Percentiles rank a stretch among this genome's conserved stretches.
Evolutionary conservation across 2,329 filamentous ascomycete species (phyloP).

Genomic region (Pezicula rhizophila): DNA sequence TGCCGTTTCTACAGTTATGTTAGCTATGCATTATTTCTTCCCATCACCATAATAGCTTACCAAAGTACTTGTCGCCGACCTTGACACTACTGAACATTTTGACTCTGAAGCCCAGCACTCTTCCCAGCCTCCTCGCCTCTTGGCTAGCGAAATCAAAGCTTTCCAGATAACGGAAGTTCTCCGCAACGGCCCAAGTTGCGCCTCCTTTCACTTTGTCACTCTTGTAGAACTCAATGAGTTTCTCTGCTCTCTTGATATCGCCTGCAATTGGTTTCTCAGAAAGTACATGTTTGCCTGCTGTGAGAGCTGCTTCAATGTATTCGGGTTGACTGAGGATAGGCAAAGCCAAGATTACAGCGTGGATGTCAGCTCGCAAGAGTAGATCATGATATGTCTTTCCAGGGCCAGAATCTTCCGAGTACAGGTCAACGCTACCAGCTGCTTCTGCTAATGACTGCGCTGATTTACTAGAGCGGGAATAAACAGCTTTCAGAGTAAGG

Average conservation of each 20-base stretch:
- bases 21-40: not conserved
- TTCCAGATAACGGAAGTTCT: conserved; percentile 65
- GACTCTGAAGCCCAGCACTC: conserved; percentile 47
- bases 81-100: conserved; percentile 39
- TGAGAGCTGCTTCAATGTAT: conserved; percentile 41
- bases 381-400: conserved; percentile 37
- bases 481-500: conserved; percentile 46
- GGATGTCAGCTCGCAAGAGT: conserved; percentile 25
- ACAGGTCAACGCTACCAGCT: conserved; percentile 31
- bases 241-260: conserved; percentile 39
- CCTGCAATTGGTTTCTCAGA: conserved; percentile 49
- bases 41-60: conserved; percentile 8
- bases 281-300: conserved; percentile 47
- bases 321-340: conserved; percentile 43
- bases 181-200: conserved; percentile 55
- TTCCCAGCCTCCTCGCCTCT: conserved; percentile 45
- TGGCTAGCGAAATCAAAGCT: conserved; percentile 45
- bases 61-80: conserved; percentile 40
- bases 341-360: conserved; percentile 35
- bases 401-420: conserved; percentile 25
- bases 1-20: conserved; percentile 33
- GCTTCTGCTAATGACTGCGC: conserved; percentile 31
- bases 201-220: conserved; percentile 28
- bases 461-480: conserved; percentile 27
- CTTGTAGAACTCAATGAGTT: conserved; percentile 42